Evolutionary conservation across 768 basidiomycete species (phyloP).

Genomic region (Calvatia gigantea): DNA sequence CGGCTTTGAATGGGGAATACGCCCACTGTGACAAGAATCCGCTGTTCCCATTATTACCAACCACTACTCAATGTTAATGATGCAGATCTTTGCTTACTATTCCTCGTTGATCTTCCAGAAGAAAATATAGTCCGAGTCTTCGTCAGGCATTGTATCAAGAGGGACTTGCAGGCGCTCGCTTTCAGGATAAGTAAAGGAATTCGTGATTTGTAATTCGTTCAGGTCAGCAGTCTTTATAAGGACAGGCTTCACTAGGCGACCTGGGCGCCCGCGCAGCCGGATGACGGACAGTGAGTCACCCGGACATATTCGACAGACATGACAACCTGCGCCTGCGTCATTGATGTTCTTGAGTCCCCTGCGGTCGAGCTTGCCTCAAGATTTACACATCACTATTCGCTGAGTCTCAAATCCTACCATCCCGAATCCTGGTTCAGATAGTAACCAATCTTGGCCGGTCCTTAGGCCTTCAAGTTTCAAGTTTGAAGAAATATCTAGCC

Average conservation of each 20-base stretch:
- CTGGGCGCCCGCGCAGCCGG: too few species aligned
- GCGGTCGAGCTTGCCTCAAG: too few species aligned
- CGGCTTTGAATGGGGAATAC: slow-evolving; percentile 39
- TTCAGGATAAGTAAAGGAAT: background rate
- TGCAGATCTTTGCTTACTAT: slow-evolving; percentile 28
- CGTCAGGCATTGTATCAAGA: slow-evolving; percentile 12
- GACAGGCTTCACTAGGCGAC: too few species aligned
- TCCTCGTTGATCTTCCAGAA: slow-evolving; percentile 42
- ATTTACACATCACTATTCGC: too few species aligned
- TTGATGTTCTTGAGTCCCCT: too few species aligned
- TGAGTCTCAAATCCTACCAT: background rate
- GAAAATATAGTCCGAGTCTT: slow-evolving; percentile 36
- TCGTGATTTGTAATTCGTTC: too few species aligned
- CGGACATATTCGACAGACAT: too few species aligned
- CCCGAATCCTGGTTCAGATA: background rate
- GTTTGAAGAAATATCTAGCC: too few species aligned
- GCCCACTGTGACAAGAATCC: slow-evolving; percentile 53
- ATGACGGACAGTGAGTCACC: too few species aligned
- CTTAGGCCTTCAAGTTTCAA: too few species aligned
- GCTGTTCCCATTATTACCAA: slow-evolving; percentile 20
- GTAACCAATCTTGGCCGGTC: background rate
- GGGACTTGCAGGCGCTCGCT: background rate
- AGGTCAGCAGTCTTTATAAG: too few species aligned
- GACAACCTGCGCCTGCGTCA: too few species aligned
- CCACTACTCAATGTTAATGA: background rate